Evolutionary conservation across 1,284 basidiomycete genomes (phyloP).

Genomic region (Irpex rosettiformis): DNA sequence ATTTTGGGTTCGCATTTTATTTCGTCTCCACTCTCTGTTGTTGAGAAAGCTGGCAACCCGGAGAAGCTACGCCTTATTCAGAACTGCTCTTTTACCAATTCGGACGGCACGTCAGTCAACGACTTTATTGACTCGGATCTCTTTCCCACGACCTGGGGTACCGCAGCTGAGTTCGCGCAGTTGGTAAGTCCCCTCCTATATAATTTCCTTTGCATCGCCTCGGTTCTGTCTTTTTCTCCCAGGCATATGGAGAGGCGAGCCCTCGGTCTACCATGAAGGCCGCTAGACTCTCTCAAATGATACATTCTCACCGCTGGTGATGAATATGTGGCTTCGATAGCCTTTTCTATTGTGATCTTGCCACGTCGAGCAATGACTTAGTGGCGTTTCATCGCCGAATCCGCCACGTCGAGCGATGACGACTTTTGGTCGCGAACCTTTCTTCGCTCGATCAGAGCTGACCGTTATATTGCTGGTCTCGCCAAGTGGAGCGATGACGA

Average conservation of each 20-base stretch:
- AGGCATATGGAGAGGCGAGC: neutral
- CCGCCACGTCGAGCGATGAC: no score
- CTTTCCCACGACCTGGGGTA: constrained; percentile 30
- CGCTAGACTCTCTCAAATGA: neutral
- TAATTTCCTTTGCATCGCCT: neutral
- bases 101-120: constrained; percentile 26
- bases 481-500: no score
- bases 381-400: no score
- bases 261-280: neutral
- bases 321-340: no score
- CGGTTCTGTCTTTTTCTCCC: neutral
- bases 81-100: constrained; percentile 2
- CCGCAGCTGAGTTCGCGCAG: constrained; percentile 25
- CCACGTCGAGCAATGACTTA: no score
- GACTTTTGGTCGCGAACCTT: no score
- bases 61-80: constrained; percentile 14
- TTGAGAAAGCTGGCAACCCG: constrained; percentile 3
- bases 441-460: no score
- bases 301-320: no score
- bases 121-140: constrained; percentile 26
- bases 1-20: constrained; percentile 26
- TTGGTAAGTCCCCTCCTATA: constrained; percentile 25
- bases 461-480: no score
- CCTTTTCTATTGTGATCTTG: no score
- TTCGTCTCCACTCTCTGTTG: constrained; percentile 22